phyloP scores from a whole-genome alignment of 345 rosid species.

The Brassica juncea region DNA sequence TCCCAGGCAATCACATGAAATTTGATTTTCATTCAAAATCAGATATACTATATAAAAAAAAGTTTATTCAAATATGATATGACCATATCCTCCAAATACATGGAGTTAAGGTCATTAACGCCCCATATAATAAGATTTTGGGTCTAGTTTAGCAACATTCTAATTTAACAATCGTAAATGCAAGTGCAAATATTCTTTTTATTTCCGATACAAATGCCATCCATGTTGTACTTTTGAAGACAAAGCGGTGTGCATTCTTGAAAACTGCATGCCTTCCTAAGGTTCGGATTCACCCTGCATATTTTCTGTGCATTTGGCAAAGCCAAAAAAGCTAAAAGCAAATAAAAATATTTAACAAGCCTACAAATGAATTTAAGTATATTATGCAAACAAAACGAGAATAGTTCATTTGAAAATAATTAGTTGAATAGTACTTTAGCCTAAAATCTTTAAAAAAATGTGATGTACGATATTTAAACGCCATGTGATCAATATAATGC shows the following conservation, averaged over 20 bases:
- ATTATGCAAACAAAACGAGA: background rate
- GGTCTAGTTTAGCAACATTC: background rate
- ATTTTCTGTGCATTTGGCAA: background rate
- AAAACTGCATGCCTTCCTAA: background rate
- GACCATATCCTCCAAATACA: background rate
- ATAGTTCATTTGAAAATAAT: background rate
- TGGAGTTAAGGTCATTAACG: background rate
- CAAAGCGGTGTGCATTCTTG: background rate
- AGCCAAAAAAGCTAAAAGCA: background rate
- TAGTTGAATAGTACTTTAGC: background rate
- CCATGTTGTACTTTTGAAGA: background rate
- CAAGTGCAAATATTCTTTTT: background rate
- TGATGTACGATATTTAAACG: background rate
- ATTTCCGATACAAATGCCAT: background rate
- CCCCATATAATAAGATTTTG: background rate
- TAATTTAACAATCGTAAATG: background rate
- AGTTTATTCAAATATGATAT: background rate
- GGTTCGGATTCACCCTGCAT: background rate
- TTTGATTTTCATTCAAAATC: background rate
- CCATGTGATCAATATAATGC: background rate
- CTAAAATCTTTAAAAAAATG: background rate
- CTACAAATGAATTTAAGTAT: background rate
- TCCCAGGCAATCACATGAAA: background rate
- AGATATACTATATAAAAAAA: background rate
- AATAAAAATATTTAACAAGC: background rate